These are phyloP conservation scores for Fusarium compactum DNA, from an alignment of 2,329 filamentous ascomycete species.

Conservation along the genomic window DNA sequence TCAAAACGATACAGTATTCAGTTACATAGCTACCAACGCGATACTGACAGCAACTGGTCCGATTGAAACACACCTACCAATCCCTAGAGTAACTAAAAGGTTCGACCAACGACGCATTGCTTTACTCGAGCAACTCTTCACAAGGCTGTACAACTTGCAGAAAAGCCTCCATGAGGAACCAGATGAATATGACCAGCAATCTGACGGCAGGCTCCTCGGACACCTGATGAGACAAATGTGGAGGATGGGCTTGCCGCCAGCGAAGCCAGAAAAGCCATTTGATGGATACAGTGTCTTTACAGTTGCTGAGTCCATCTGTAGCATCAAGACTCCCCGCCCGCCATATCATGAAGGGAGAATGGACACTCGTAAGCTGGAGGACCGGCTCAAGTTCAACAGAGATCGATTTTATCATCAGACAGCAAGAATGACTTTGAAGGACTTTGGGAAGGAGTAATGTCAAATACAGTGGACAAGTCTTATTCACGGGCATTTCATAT, in stretches of 20 bases:
- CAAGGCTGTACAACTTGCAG: not conserved
- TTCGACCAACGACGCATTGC: not conserved
- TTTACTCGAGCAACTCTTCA: not conserved
- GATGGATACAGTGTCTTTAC: accelerated
- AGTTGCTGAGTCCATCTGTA: not conserved
- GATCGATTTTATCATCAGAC: no score
- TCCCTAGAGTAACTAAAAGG: not conserved
- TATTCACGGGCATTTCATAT: no score
- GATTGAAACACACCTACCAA: not conserved
- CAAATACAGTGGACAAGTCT: no score
- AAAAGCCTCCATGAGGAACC: not conserved
- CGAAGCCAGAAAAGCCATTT: not conserved
- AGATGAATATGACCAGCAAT: not conserved
- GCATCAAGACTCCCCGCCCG: accelerated
- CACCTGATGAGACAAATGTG: not conserved
- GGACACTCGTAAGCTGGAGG: no score
- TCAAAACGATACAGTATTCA: accelerated
- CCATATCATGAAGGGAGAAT: not conserved
- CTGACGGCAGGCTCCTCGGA: not conserved
- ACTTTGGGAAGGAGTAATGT: no score
- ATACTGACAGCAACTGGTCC: not conserved
- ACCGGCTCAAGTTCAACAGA: no score
- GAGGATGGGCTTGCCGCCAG: accelerated
- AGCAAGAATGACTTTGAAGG: no score
- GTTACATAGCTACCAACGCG: accelerated